Percentiles rank a stretch among this genome's conserved stretches.
Evolutionary conservation across 2,329 filamentous ascomycete species (phyloP).

Genomic region (Neofusicoccum kwambonambiense): DNA sequence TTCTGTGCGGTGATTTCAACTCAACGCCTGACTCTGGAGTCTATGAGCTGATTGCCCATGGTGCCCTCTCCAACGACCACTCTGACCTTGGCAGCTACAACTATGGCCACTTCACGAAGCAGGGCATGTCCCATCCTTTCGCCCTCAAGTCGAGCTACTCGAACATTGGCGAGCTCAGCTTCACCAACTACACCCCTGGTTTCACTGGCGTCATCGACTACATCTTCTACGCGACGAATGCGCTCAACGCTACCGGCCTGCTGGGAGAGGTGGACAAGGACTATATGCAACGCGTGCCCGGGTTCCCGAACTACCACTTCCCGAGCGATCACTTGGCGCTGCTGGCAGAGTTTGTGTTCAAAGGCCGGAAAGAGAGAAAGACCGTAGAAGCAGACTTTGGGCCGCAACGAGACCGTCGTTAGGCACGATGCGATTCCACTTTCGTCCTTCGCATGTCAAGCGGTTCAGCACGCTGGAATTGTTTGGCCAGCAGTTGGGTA

Average conservation of each 20-base stretch:
- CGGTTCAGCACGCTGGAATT: slow-evolving; percentile 12
- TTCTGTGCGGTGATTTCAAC: slow-evolving; percentile 96
- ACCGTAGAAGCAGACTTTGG: slow-evolving; percentile 38
- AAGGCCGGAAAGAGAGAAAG: slow-evolving; percentile 75
- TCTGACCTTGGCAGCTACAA: slow-evolving; percentile 75
- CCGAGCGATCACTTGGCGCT: slow-evolving; percentile 90
- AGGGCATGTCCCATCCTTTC: slow-evolving; percentile 94
- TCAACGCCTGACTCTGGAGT: slow-evolving; percentile 84
- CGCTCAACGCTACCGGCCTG: slow-evolving; percentile 77
- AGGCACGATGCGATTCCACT: neutral
- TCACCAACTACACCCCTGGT: slow-evolving; percentile 95
- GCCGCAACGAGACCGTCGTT: slow-evolving; percentile 26
- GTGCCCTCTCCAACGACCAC: slow-evolving; percentile 75
- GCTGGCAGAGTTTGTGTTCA: slow-evolving; percentile 85
- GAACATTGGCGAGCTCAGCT: slow-evolving; percentile 79
- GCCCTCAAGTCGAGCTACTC: slow-evolving; percentile 88
- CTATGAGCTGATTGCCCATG: slow-evolving; percentile 83
- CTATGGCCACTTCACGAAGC: slow-evolving; percentile 89
- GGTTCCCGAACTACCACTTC: slow-evolving; percentile 93
- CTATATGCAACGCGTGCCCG: slow-evolving; percentile 82
- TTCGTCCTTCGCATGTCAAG: slow-evolving; percentile 13
- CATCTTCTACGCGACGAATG: slow-evolving; percentile 95
- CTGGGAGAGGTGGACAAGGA: slow-evolving; percentile 83
- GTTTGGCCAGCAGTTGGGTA: slow-evolving; percentile 13
- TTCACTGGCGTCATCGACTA: slow-evolving; percentile 94